Percentiles rank a stretch among this genome's conserved stretches.
These are phyloP conservation scores for Conoideocrella luteorostrata DNA, from an alignment of 2,329 filamentous ascomycete species.

Conservation along the genomic window DNA sequence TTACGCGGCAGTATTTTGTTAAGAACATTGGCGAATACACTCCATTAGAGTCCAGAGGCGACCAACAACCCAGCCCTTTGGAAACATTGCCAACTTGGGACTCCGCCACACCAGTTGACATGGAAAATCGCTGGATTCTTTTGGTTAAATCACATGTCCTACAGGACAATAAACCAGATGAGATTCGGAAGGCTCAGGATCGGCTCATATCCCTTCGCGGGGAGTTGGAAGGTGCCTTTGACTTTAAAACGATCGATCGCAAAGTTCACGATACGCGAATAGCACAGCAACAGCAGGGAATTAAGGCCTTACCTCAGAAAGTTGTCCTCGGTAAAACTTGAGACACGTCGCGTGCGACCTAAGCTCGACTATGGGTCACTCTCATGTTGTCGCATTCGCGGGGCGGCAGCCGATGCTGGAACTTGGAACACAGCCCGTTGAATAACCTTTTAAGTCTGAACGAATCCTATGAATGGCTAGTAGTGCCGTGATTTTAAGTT, in stretches of 20 bases:
- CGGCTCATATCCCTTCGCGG: constrained; percentile 38
- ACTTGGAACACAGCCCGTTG: too few species aligned
- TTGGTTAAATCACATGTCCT: constrained; percentile 46
- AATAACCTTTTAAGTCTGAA: too few species aligned
- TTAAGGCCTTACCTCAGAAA: constrained; percentile 32
- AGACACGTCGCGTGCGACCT: too few species aligned
- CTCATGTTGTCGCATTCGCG: too few species aligned
- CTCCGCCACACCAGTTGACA: constrained; percentile 40
- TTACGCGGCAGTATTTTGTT: constrained; percentile 41
- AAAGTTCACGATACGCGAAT: constrained; percentile 47
- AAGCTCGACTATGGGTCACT: too few species aligned
- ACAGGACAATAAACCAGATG: constrained; percentile 52
- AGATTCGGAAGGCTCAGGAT: constrained; percentile 49
- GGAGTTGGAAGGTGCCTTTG: constrained; percentile 46
- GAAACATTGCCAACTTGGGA: constrained; percentile 39
- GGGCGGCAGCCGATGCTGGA: too few species aligned
- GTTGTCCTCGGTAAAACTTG: constrained; percentile 27
- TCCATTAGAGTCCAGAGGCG: constrained; percentile 22
- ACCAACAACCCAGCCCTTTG: constrained; percentile 13
- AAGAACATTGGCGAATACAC: constrained; percentile 25
- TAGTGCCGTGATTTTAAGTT: too few species aligned
- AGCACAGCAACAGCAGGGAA: constrained; percentile 29
- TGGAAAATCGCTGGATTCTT: constrained; percentile 47
- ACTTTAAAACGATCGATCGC: constrained; percentile 46
- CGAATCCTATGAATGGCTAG: too few species aligned